Conservation (phyloP, 1,284 basidiomycete genomes). For the Fistulinella staudtii region DNA sequence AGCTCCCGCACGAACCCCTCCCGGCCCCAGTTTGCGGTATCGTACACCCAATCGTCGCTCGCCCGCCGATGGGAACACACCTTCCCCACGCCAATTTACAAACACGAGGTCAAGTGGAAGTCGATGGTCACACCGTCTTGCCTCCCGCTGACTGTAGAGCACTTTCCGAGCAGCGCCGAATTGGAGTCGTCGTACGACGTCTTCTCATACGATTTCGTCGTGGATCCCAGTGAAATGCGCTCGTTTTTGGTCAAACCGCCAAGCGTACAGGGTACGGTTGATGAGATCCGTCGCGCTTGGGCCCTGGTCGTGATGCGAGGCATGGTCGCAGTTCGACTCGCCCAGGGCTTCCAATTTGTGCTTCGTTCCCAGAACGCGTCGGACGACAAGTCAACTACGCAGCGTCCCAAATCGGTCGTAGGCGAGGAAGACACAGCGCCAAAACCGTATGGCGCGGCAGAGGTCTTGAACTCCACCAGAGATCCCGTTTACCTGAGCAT, state of each 20-base stretch:
- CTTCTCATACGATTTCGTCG: slow-evolving; percentile 76
- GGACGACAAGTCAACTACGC: slow-evolving; percentile 33
- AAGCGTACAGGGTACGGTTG: slow-evolving; percentile 41
- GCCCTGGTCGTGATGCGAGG: slow-evolving; percentile 88
- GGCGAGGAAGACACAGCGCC: slow-evolving; percentile 52
- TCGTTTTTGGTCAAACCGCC: slow-evolving; percentile 78
- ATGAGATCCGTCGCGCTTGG: slow-evolving; percentile 63
- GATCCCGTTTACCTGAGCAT: slow-evolving; percentile 89
- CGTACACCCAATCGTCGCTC: slow-evolving; percentile 64
- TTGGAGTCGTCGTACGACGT: slow-evolving; percentile 78
- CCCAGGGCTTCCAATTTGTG: slow-evolving; percentile 97
- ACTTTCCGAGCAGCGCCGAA: slow-evolving; percentile 75
- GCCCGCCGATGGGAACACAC: slow-evolving; percentile 88
- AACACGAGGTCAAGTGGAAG: slow-evolving; percentile 92
- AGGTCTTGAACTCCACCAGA: slow-evolving; percentile 61
- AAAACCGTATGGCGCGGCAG: slow-evolving; percentile 65
- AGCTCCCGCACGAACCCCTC: slow-evolving; percentile 60
- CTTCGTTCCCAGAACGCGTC: slow-evolving; percentile 41
- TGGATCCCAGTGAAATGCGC: slow-evolving; percentile 72
- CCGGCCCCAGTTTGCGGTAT: slow-evolving; percentile 50
- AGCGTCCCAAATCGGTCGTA: slow-evolving; percentile 55
- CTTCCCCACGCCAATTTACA: slow-evolving; percentile 72
- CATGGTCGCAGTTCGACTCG: slow-evolving; percentile 89
- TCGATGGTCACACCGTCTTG: slow-evolving; percentile 81
- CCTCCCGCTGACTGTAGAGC: slow-evolving; percentile 90